Evolutionary conservation across 208 protist genomes (phyloP).

Genomic region (Wallacemonas sp.): DNA sequence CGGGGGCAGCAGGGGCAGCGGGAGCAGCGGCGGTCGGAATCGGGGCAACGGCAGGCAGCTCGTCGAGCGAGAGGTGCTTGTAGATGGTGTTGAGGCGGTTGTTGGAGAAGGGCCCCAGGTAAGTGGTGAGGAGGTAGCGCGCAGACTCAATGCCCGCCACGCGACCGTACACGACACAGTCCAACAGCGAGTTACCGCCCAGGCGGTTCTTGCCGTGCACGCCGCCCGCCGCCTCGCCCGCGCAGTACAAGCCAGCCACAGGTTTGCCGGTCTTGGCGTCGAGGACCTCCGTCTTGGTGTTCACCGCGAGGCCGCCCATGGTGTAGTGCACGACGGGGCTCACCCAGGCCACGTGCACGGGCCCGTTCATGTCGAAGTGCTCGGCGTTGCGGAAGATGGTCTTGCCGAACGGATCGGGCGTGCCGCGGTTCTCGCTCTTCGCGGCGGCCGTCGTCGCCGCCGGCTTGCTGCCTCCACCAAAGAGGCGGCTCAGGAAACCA

Average conservation of each 20-base stretch:
- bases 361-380: slow-evolving; percentile 40
- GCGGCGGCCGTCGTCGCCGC: not conserved
- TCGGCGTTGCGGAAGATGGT: slow-evolving; percentile 68
- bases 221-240: slow-evolving; percentile 94
- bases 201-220: slow-evolving; percentile 95
- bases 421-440: slow-evolving; percentile 8
- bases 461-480: slow-evolving; percentile 3
- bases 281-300: slow-evolving; percentile 67
- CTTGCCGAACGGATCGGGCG: slow-evolving; percentile 80
- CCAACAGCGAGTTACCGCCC: slow-evolving; percentile 94
- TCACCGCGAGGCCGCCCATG: slow-evolving; percentile 93
- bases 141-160: slow-evolving; percentile 58
- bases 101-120: slow-evolving; percentile 49
- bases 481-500: slow-evolving; percentile 27
- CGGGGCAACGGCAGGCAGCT: slow-evolving; percentile 36
- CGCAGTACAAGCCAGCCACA: slow-evolving; percentile 90
- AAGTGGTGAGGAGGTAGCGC: slow-evolving; percentile 34
- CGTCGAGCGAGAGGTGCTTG: slow-evolving; percentile 30
- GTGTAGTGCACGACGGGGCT: slow-evolving; percentile 96
- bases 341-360: slow-evolving; percentile 71
- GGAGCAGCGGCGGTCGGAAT: slow-evolving; percentile 17
- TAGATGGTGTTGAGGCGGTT: slow-evolving; percentile 49
- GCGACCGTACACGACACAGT: slow-evolving; percentile 95
- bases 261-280: slow-evolving; percentile 16
- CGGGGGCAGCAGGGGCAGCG: not conserved